A percentile compares a stretch with the other conserved stretches of the same genome.
Evolutionary conservation across 2,329 filamentous ascomycete species (phyloP).

Genomic region (Trichoderma sp.): DNA sequence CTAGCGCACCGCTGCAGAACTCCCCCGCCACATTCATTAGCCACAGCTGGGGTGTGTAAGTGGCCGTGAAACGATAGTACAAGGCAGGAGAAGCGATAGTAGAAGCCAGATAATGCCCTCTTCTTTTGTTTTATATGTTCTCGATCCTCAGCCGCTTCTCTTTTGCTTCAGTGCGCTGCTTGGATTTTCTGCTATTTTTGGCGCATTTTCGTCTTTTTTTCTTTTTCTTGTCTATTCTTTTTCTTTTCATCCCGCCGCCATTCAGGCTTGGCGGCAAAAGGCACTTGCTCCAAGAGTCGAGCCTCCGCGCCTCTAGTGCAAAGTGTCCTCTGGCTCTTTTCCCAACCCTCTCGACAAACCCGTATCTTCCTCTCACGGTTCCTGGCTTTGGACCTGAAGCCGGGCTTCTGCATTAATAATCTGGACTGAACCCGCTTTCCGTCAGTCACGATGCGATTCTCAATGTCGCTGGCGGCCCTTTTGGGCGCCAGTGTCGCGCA

Average conservation of each 20-base stretch:
- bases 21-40: conserved; percentile 13
- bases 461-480: conserved; percentile 40
- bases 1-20: neutral
- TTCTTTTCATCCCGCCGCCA: neutral
- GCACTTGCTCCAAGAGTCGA: neutral
- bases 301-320: conserved; percentile 22
- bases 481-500: conserved; percentile 49
- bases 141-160: neutral
- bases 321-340: conserved; percentile 28
- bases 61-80: neutral
- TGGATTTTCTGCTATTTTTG: neutral
- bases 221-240: neutral
- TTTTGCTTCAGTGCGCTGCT: neutral
- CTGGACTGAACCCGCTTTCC: neutral
- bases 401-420: neutral
- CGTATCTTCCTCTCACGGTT: neutral
- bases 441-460: conserved; percentile 44
- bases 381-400: neutral
- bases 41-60: conserved; percentile 16
- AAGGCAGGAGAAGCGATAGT: neutral
- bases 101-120: neutral
- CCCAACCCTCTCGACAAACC: conserved; percentile 6
- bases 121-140: neutral
- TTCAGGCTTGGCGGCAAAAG: conserved; percentile 8
- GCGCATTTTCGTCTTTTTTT: neutral